Percentiles rank a stretch among this genome's conserved stretches.
Conservation (phyloP, 441 rosid species). For the Mallotus repandus region DNA sequence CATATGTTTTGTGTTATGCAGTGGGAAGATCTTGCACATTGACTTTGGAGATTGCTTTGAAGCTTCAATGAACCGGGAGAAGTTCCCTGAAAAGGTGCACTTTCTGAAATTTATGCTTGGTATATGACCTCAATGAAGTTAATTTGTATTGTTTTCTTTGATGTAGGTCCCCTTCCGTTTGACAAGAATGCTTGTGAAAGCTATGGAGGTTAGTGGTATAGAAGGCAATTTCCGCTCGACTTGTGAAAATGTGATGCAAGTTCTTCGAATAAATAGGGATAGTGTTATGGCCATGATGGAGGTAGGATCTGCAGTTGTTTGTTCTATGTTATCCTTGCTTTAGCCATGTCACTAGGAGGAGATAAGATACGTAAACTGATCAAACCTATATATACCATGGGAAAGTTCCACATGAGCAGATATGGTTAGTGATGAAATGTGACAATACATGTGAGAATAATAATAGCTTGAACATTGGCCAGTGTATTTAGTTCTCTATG, state of each 20-base stretch:
- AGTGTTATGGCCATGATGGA: conserved; percentile 99
- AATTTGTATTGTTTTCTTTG: conserved; percentile 11
- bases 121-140: not conserved
- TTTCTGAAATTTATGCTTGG: not conserved
- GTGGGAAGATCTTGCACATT: conserved; percentile 98
- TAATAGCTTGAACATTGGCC: not conserved
- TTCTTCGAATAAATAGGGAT: conserved; percentile 88
- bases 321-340: conserved; percentile 7
- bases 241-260: conserved; percentile 99
- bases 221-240: conserved; percentile 99
- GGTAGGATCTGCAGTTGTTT: conserved; percentile 37
- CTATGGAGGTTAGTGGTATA: conserved; percentile 99
- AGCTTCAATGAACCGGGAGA: conserved; percentile 98
- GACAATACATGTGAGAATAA: too few species aligned
- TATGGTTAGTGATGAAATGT: too few species aligned
- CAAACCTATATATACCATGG: not conserved
- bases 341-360: not conserved
- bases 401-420: not conserved
- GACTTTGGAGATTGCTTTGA: conserved; percentile 99
- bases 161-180: conserved; percentile 94
- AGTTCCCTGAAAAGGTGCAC: conserved; percentile 95
- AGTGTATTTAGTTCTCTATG: not conserved
- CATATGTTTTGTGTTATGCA: conserved; percentile 35
- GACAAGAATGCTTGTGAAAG: conserved; percentile 99
- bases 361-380: not conserved